Evolutionary conservation across 129 eudicot species (phyloP).

Genomic region (Centrapalus pauciflorus): DNA sequence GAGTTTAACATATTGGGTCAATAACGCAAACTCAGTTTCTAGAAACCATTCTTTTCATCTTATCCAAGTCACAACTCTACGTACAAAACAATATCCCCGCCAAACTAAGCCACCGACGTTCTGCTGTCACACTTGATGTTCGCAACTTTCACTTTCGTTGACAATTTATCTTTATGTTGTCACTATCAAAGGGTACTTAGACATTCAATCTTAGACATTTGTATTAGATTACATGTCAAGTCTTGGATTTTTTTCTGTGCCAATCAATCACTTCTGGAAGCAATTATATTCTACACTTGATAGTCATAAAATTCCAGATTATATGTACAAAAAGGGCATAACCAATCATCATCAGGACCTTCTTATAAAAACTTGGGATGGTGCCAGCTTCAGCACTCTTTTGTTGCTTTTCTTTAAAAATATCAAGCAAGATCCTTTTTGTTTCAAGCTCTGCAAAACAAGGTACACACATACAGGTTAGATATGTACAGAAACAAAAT

Average conservation of each 20-base stretch:
- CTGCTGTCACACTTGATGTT: too few species aligned
- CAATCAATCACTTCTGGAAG: neutral
- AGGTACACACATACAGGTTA: slow-evolving; percentile 9
- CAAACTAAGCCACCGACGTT: too few species aligned
- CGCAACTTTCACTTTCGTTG: too few species aligned
- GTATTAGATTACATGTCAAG: neutral
- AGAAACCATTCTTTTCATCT: too few species aligned
- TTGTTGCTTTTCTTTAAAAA: slow-evolving; percentile 90
- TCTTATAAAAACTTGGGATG: slow-evolving; percentile 89
- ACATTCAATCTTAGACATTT: neutral
- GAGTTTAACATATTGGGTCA: too few species aligned
- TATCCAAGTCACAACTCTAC: too few species aligned
- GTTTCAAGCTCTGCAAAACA: slow-evolving; percentile 87
- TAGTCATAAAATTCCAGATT: neutral
- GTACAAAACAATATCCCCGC: too few species aligned
- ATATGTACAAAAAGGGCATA: neutral
- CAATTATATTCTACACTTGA: neutral
- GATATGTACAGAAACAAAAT: neutral
- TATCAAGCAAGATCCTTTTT: slow-evolving; percentile 86
- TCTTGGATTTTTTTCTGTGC: neutral
- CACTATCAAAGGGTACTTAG: too few species aligned
- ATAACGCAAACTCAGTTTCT: too few species aligned
- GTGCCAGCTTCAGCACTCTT: slow-evolving; percentile 88
- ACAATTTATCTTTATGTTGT: too few species aligned
- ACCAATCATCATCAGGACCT: slow-evolving; percentile 40